Conservation (phyloP, 352 stramenopile genomes). For the Hyphochytrium catenoides region DNA sequence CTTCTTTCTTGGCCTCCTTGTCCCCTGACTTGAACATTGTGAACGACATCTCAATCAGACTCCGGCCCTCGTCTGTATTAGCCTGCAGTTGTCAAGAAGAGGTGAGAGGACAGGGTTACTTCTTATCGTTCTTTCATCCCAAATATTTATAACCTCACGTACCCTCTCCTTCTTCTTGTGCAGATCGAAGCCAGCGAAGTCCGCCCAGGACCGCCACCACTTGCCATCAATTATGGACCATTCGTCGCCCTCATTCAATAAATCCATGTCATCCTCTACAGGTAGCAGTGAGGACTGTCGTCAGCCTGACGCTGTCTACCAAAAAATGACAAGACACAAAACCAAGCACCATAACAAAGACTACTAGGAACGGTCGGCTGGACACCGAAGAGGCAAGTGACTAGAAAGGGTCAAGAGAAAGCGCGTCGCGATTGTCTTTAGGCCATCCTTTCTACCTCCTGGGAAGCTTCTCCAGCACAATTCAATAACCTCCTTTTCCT, state of each 20-base stretch:
- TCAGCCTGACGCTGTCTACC: no score
- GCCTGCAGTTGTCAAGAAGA: constrained; percentile 5
- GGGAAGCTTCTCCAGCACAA: constrained; percentile 40
- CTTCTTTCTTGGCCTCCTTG: no score
- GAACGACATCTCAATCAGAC: constrained; percentile 8
- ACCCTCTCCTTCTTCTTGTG: constrained; percentile 13
- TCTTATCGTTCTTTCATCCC: no score
- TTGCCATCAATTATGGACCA: constrained; percentile 58
- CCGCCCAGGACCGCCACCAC: constrained; percentile 58
- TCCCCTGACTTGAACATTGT: constrained; percentile 2
- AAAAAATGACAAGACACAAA: no score
- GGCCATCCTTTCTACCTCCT: no score
- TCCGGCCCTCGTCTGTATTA: constrained; percentile 8
- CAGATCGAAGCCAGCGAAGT: constrained; percentile 25
- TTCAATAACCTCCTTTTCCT: constrained; percentile 38
- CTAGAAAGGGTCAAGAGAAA: no score
- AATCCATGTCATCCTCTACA: constrained; percentile 34
- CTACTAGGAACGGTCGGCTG: no score
- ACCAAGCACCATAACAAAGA: no score
- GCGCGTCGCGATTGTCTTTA: no score
- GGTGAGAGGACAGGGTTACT: constrained; percentile 9
- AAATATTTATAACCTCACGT: no score
- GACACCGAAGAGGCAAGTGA: no score
- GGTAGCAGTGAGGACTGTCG: no score
- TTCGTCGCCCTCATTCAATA: constrained; percentile 43